Percentiles rank a stretch among this genome's conserved stretches.
phyloP scores from a whole-genome alignment of 805 yeast species.

The Myxozyma vanderwaltii region DNA sequence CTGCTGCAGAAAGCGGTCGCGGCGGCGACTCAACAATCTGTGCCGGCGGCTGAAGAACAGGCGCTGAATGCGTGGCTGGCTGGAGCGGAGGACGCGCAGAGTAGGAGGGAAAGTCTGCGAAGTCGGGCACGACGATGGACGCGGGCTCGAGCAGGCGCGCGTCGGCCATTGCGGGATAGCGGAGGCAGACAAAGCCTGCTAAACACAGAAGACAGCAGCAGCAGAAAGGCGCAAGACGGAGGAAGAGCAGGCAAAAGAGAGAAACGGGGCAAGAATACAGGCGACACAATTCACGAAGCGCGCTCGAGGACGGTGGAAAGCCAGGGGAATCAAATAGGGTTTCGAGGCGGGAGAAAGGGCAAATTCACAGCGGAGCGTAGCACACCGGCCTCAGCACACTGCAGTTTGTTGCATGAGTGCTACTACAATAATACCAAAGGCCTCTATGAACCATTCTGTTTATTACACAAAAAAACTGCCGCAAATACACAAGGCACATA shows the following conservation, averaged over 20 bases:
- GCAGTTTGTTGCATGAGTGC: too few relatives aligned
- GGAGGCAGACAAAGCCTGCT: neutral
- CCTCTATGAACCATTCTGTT: too few relatives aligned
- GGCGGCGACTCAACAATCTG: conserved; percentile 19
- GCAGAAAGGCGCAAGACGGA: neutral
- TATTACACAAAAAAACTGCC: too few relatives aligned
- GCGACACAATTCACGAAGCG: neutral
- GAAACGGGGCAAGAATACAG: neutral
- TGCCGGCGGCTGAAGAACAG: conserved; percentile 24
- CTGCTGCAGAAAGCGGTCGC: conserved; percentile 4
- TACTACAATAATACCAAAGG: too few relatives aligned
- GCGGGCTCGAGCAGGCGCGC: conserved; percentile 10
- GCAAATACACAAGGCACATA: too few relatives aligned
- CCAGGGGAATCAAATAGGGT: neutral
- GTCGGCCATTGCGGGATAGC: neutral
- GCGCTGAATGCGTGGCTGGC: conserved; percentile 12
- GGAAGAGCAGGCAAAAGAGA: neutral
- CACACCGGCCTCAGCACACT: too few relatives aligned
- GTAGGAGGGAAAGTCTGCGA: conserved; percentile 26
- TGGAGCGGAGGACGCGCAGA: conserved; percentile 12
- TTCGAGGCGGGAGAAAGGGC: neutral
- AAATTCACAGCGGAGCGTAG: neutral
- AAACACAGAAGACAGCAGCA: neutral
- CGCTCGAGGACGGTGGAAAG: neutral
- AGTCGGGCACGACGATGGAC: conserved; percentile 23